These are phyloP conservation scores for Fusarium sp. DNA, from an alignment of 2,329 filamentous ascomycete genomes.

Conservation along the genomic window DNA sequence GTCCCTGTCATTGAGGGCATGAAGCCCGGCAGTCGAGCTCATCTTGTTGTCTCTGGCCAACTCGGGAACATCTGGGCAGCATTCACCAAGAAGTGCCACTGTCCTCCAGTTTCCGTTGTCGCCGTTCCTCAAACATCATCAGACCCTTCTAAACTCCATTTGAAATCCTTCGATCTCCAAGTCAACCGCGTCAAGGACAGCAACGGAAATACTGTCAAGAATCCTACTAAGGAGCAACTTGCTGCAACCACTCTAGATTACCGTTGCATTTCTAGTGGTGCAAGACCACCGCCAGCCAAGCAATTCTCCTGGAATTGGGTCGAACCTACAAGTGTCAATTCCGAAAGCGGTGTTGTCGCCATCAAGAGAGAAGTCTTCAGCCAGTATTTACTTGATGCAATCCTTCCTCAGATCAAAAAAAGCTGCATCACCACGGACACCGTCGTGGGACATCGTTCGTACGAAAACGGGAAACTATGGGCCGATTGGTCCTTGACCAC, in stretches of 20 bases:
- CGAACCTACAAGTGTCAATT: rapidly evolving
- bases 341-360: neutral
- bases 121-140: neutral
- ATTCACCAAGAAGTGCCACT: neutral
- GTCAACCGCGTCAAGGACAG: neutral
- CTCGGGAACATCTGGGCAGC: neutral
- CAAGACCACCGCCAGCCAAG: neutral
- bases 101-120: neutral
- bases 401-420: rapidly evolving
- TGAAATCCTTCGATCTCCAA: neutral
- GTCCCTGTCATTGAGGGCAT: neutral
- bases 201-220: neutral
- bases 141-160: neutral
- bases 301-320: neutral
- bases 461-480: neutral
- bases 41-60: neutral
- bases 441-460: neutral
- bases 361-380: rapidly evolving
- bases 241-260: neutral
- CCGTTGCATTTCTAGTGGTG: neutral
- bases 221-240: neutral
- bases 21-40: neutral
- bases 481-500: rapidly evolving
- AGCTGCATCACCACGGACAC: neutral
- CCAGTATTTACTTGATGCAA: rapidly evolving